A percentile compares a stretch with the other conserved stretches of the same genome.
Evolutionary conservation across 805 yeast species (phyloP).

Genomic region (Saccharomycopsis sp.): DNA sequence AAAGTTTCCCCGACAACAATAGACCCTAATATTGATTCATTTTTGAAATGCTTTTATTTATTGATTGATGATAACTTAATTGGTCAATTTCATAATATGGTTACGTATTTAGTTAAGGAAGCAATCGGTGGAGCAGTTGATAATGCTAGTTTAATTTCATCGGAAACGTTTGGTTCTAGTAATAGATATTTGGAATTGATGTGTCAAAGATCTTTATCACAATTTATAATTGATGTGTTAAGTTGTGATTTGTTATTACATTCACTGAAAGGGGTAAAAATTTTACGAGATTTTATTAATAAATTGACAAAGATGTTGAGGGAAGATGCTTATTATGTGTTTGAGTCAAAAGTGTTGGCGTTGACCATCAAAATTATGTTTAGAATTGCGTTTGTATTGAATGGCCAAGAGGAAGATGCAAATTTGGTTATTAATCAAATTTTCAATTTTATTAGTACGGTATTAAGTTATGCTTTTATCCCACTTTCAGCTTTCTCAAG

Average conservation of each 20-base stretch:
- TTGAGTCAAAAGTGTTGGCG: constrained; percentile 6
- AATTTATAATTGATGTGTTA: constrained; percentile 13
- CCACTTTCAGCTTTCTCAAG: constrained; percentile 9
- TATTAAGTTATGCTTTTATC: constrained; percentile 10
- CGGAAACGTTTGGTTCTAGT: not conserved
- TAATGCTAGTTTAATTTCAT: not conserved
- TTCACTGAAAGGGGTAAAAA: constrained; percentile 2
- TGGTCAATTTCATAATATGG: constrained; percentile 9
- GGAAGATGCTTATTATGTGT: constrained; percentile 6
- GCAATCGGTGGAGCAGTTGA: not conserved
- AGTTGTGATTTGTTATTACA: constrained; percentile 11
- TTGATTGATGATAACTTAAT: constrained; percentile 12
- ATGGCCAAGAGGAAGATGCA: constrained; percentile 3
- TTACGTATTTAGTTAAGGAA: not conserved
- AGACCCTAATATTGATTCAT: constrained; percentile 16
- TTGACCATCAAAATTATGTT: constrained; percentile 3
- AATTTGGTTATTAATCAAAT: constrained; percentile 7
- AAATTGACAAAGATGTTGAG: constrained; percentile 3
- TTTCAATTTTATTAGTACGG: constrained; percentile 15
- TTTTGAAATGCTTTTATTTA: constrained; percentile 16
- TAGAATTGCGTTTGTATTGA: constrained; percentile 3
- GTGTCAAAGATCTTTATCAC: constrained; percentile 5
- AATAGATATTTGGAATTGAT: constrained; percentile 8
- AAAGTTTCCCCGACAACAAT: constrained; percentile 1
- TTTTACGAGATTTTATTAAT: constrained; percentile 9